Conservation (phyloP, 2,329 filamentous ascomycete species). For the Cladophialophora psammophila region DNA sequence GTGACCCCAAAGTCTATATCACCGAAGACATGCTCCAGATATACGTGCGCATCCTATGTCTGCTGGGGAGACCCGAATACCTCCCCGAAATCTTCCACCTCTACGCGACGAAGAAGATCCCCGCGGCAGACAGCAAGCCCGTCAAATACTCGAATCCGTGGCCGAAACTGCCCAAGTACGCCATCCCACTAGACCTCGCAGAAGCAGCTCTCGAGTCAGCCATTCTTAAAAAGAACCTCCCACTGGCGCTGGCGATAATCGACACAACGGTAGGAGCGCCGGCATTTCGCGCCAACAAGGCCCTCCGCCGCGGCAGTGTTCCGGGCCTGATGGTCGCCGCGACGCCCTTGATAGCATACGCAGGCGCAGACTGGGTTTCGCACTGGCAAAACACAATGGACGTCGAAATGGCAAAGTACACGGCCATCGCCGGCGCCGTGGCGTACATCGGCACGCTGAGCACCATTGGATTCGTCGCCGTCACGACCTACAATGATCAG, state of each 20-base stretch:
- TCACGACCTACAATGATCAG: slow-evolving; percentile 90
- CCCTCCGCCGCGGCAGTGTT: slow-evolving; percentile 52
- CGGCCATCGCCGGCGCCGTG: slow-evolving; percentile 80
- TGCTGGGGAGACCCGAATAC: slow-evolving; percentile 74
- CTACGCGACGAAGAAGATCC: slow-evolving; percentile 82
- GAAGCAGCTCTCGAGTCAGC: slow-evolving; percentile 79
- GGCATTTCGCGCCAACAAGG: slow-evolving; percentile 53
- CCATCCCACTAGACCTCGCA: slow-evolving; percentile 74
- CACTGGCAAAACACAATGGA: slow-evolving; percentile 79
- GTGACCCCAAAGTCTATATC: slow-evolving; percentile 80
- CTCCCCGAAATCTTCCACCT: slow-evolving; percentile 81
- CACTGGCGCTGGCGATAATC: slow-evolving; percentile 79
- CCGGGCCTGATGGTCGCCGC: slow-evolving; percentile 49
- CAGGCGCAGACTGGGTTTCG: slow-evolving; percentile 63
- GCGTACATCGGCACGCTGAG: slow-evolving; percentile 84
- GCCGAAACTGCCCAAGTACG: slow-evolving; percentile 72
- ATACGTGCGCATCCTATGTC: slow-evolving; percentile 79
- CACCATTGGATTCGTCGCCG: slow-evolving; percentile 81
- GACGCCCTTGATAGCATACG: slow-evolving; percentile 63
- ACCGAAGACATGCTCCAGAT: slow-evolving; percentile 72
- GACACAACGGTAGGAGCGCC: slow-evolving; percentile 62
- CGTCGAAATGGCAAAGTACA: slow-evolving; percentile 72
- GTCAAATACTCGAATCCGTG: slow-evolving; percentile 69
- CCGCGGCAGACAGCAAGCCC: slow-evolving; percentile 63
- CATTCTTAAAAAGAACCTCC: slow-evolving; percentile 78